Conservation (phyloP, 805 yeast genomes). For the Candida maesae region DNA sequence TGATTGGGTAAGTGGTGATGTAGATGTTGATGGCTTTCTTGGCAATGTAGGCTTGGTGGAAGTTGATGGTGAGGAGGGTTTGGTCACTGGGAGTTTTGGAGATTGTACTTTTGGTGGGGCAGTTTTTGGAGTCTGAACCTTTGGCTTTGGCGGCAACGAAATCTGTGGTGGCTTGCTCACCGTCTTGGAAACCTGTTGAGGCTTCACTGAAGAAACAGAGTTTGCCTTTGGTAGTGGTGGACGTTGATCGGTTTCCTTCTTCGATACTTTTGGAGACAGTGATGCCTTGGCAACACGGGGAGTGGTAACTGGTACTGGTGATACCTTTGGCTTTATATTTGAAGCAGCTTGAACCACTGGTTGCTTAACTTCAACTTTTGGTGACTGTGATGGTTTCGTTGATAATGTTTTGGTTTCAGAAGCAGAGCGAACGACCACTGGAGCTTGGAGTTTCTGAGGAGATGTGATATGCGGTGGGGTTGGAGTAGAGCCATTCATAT, state of each 20-base stretch:
- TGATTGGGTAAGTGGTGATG: neutral
- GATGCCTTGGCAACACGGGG: neutral
- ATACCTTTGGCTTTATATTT: neutral
- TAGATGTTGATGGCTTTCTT: constrained; percentile 2
- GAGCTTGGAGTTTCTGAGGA: neutral
- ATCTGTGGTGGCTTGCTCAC: constrained; percentile 15
- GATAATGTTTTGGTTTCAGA: too few relatives aligned
- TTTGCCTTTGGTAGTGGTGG: neutral
- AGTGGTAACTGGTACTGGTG: neutral
- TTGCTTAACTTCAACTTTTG: too few relatives aligned
- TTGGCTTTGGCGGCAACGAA: constrained; percentile 14
- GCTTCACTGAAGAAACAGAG: neutral
- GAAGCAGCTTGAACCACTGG: neutral
- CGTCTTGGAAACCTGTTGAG: constrained; percentile 2
- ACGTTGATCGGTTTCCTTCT: neutral
- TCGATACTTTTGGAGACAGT: neutral
- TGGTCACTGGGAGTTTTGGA: constrained; percentile 7
- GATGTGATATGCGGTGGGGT: neutral
- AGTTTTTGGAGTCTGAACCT: constrained; percentile 15
- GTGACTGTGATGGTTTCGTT: neutral
- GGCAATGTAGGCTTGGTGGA: constrained; percentile 4
- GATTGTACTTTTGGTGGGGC: constrained; percentile 15
- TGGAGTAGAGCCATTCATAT: too few relatives aligned
- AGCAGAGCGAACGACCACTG: neutral
- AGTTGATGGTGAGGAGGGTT: constrained; percentile 1